A percentile compares a stretch with the other conserved stretches of the same genome.
Evolutionary conservation across 441 rosid species (phyloP).

Genomic region (Gossypium armourianum): DNA sequence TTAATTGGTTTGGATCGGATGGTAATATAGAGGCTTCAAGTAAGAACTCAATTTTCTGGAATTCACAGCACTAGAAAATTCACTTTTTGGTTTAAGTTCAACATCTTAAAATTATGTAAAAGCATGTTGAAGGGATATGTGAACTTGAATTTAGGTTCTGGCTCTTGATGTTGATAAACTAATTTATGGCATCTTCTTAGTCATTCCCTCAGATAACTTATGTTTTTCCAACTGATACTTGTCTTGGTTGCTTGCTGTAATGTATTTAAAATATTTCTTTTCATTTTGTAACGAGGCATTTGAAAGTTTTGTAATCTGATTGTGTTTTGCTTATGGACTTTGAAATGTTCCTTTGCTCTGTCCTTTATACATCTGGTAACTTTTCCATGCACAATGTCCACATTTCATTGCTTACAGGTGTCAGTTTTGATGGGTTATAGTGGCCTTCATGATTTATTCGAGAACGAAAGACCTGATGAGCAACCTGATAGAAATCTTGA

Average conservation of each 20-base stretch:
- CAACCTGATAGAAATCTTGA: constrained; percentile 29
- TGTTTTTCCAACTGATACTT: not conserved
- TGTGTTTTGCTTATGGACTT: not conserved
- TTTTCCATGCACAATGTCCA: constrained; percentile 13
- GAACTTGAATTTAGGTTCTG: too few relatives aligned
- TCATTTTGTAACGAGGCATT: not conserved
- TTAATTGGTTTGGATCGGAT: too few relatives aligned
- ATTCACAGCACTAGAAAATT: too few relatives aligned
- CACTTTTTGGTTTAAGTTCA: too few relatives aligned
- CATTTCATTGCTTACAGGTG: constrained; percentile 33
- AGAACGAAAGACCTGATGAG: constrained; percentile 34
- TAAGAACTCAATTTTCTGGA: too few relatives aligned
- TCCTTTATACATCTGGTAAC: not conserved
- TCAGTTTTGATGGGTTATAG: constrained; percentile 43
- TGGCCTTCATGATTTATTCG: constrained; percentile 39
- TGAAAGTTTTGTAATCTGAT: constrained; percentile 4
- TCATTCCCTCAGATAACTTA: too few relatives aligned
- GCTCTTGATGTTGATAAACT: too few relatives aligned
- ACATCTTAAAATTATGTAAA: too few relatives aligned
- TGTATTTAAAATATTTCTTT: not conserved
- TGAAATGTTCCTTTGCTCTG: not conserved
- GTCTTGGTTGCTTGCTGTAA: not conserved
- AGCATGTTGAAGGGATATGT: too few relatives aligned
- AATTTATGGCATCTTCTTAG: too few relatives aligned
- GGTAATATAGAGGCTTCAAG: too few relatives aligned